phyloP scores from a whole-genome alignment of 495 filamentous ascomycete species.

The Neurospora pannonica region DNA sequence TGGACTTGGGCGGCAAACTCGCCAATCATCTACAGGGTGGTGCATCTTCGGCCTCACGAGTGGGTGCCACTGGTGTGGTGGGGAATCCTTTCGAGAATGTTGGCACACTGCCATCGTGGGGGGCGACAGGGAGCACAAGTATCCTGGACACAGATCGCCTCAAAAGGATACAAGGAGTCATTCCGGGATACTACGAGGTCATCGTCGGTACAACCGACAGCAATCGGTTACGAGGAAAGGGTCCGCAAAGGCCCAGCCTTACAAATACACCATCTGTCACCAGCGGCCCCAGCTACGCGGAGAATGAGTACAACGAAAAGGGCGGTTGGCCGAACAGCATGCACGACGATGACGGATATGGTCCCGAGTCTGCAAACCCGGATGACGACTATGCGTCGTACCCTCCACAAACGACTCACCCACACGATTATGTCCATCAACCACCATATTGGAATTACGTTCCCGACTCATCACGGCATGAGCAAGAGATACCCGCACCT shows the following conservation, averaged over 20 bases:
- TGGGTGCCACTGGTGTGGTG: constrained; percentile 5
- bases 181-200: constrained; percentile 73
- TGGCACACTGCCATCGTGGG: constrained; percentile 44
- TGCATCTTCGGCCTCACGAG: constrained; percentile 23
- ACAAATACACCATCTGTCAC: constrained; percentile 10
- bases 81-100: constrained; percentile 22
- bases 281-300: neutral
- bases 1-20: constrained; percentile 84
- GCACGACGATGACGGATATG: constrained; percentile 8
- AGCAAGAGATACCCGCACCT: constrained; percentile 17
- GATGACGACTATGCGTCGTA: constrained; percentile 17
- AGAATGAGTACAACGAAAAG: constrained; percentile 9
- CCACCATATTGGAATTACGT: constrained; percentile 15
- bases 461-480: constrained; percentile 1
- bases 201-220: constrained; percentile 83
- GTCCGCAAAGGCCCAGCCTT: constrained; percentile 21
- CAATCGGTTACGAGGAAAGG: constrained; percentile 48
- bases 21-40: constrained; percentile 42
- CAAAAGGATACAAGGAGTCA: constrained; percentile 76
- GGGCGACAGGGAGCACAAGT: constrained; percentile 35
- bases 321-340: constrained; percentile 4
- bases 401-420: constrained; percentile 3
- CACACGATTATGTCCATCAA: constrained; percentile 6
- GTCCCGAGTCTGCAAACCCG: constrained; percentile 7
- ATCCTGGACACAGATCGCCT: constrained; percentile 87